Conservation (phyloP, 1,284 basidiomycete genomes). For the Leccinum proximum region DNA sequence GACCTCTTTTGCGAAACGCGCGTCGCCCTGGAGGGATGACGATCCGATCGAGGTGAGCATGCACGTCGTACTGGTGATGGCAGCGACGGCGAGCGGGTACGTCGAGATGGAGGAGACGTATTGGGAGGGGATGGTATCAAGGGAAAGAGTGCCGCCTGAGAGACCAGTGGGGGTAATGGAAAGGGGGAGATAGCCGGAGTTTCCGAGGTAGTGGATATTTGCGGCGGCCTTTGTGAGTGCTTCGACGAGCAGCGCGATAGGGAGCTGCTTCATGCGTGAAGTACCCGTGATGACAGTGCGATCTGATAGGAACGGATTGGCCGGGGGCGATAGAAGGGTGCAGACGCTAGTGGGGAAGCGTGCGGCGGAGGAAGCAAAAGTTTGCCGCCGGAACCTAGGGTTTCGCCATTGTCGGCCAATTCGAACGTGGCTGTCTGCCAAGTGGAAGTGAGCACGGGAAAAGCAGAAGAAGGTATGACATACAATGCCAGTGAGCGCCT, state of each 20-base stretch:
- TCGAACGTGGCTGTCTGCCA: slow-evolving; percentile 78
- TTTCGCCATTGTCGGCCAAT: slow-evolving; percentile 95
- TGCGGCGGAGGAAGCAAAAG: slow-evolving; percentile 39
- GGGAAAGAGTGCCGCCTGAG: slow-evolving; percentile 79
- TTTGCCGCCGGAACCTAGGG: slow-evolving; percentile 84
- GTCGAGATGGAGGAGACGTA: slow-evolving; percentile 98
- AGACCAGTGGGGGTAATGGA: slow-evolving; percentile 85
- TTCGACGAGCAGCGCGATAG: slow-evolving; percentile 94
- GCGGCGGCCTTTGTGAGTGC: slow-evolving; percentile 86
- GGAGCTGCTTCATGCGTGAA: slow-evolving; percentile 97
- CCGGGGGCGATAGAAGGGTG: no score
- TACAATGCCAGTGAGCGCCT: slow-evolving; percentile 71
- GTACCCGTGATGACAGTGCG: slow-evolving; percentile 92
- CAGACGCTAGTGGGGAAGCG: no score
- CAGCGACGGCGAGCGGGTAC: slow-evolving; percentile 96
- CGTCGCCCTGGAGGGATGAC: slow-evolving; percentile 51
- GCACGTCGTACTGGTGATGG: slow-evolving; percentile 93
- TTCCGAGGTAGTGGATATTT: slow-evolving; percentile 76
- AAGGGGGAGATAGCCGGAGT: slow-evolving; percentile 86
- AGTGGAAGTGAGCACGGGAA: slow-evolving; percentile 4
- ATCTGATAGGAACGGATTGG: slow-evolving; percentile 32
- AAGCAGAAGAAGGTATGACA: slow-evolving; percentile 13
- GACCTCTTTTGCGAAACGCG: slow-evolving; percentile 88
- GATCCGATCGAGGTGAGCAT: slow-evolving; percentile 94
- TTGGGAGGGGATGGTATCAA: slow-evolving; percentile 96